Evolutionary conservation across 106 monocot genomes (phyloP), one percentile per base, ranked within the genome.

Genomic region (Cymbidium sinense): DNA sequence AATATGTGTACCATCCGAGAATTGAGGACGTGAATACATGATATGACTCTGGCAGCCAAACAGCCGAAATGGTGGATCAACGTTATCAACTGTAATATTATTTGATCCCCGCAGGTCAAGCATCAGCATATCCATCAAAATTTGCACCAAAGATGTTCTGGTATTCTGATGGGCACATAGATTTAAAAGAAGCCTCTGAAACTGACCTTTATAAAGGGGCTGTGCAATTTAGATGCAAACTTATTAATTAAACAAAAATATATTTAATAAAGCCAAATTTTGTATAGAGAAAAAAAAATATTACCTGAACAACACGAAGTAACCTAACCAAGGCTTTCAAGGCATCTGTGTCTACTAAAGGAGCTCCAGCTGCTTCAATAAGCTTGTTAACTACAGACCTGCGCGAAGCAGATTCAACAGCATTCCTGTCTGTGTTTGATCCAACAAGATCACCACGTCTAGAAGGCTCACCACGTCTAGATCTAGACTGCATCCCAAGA

Each of bases 251-350:
- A 61, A 39, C 15, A 37, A 19, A 11, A 81, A 71, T 19, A 36
- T 39, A 7, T 36, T 58, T 20, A 58, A 58, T 3, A 58, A 58
- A 23, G 13, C 11, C 13, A 58, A 58, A 23, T 58, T n/a, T 58
- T 58, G 21, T 52, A 18, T 0, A 1, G 20, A 58, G 23, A 23
- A 58, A 23, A 2, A 13, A 77, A 81, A 18, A 76, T 41, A 71
- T 84, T 86, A 99, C 99, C 92, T 99, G 99, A 77, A 91, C 95
- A 79, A 99, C 84, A 55, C 95, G 93, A 75, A 99, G 93, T 81
- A 99, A 81, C 74, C 95, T 88, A 81, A 99, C 81, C 79, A 99
- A 70, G 25, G 95, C 90, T 91, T 90, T 99, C 51, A 99, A 81
- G 74, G 84, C 88, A 78, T 91, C 87, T 29, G 50, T 82, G 37